Percentiles rank a stretch among this genome's conserved stretches.
These are phyloP conservation scores for Candida coleopterorum DNA, from an alignment of 805 yeast genomes.

Conservation along the genomic window DNA sequence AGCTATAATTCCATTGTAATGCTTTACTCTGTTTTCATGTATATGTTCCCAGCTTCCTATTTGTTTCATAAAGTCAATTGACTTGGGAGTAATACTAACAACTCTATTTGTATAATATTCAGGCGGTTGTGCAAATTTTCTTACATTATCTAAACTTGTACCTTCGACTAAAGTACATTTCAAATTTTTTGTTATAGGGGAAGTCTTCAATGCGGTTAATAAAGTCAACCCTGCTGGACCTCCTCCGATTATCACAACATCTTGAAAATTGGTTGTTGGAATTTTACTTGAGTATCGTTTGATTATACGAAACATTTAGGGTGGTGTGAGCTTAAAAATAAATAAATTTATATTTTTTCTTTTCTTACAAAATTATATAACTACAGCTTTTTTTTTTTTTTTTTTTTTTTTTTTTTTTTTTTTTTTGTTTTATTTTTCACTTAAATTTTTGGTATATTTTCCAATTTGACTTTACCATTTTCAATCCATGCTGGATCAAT, in stretches of 20 bases:
- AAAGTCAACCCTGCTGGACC: slow-evolving; percentile 95
- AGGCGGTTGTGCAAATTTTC: slow-evolving; percentile 45
- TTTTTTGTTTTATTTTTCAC: too few relatives aligned
- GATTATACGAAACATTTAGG: slow-evolving; percentile 1
- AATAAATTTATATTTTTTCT: neutral
- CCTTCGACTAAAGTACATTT: slow-evolving; percentile 73
- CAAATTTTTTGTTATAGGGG: slow-evolving; percentile 56
- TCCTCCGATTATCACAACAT: slow-evolving; percentile 88
- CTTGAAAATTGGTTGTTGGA: slow-evolving; percentile 28
- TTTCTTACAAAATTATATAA: too few relatives aligned
- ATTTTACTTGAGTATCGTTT: neutral
- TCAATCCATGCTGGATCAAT: slow-evolving; percentile 77
- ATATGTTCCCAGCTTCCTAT: slow-evolving; percentile 78
- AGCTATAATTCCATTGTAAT: slow-evolving; percentile 77
- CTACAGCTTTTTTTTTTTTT: too few relatives aligned
- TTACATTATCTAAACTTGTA: slow-evolving; percentile 49
- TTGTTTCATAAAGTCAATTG: slow-evolving; percentile 57
- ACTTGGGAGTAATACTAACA: slow-evolving; percentile 79
- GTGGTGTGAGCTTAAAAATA: neutral
- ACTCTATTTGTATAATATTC: slow-evolving; percentile 70
- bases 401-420: too few relatives aligned
- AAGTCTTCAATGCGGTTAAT: slow-evolving; percentile 72
- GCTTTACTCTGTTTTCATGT: slow-evolving; percentile 64
- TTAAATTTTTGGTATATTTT: slow-evolving; percentile 31
- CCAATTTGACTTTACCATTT: slow-evolving; percentile 58